Base-by-base conservation (phyloP, 169 alveolate genomes). In the Cryptosporidium sp. region DNA sequence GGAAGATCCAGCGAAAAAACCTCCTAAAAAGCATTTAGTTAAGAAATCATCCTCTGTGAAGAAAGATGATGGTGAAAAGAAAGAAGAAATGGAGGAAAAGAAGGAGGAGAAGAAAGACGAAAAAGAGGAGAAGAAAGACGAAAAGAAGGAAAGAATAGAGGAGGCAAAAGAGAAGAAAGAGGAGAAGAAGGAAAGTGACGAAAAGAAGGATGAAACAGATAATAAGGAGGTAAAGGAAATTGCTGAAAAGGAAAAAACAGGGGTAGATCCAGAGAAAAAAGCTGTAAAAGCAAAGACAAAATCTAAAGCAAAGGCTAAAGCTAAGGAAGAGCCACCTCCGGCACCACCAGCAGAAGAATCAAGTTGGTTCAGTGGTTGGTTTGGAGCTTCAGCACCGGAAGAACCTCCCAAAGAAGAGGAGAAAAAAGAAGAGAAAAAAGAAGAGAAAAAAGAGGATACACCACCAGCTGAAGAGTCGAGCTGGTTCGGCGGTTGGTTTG, bases 1-100 rank as follows among this genome's bases (percentile, higher is more conserved):
- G 21, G 85, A 71, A 51, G 85, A 71, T 71, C 85, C 85, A 29
- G 85, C 85, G 10, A 71, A 71, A 71, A 71, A 26, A 71, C 85
- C 73, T 33, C 51, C 85, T 0, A 52, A 71, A 48, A 51, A 51
- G 18, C 23, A n/a, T n/a, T 4, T 18, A 45, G 37, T 26, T 18
- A 71, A 71, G 48, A 71, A 48, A 26, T 52, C 85, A 44, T 31
- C 35, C 2, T 39, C 80, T 5, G 60, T 39, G 0, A 48, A 21
- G 7, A 60, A 16, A 35, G 70, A 75, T 21, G n/a, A 14, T 5
- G 21, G 14, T 1, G 39, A 53, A 18, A 18, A 75, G 29, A 31
- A 56, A 10, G 29, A 31, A 8, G 42, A 45, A 45, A 16, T 58
- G 6, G 60, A 75, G 26, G 69, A 45, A 18, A 10, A 71, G 31